Percentiles rank a stretch among this genome's conserved stretches.
phyloP scores from a whole-genome alignment of 345 rosid genomes.

The Chamaenerion angustifolium region DNA sequence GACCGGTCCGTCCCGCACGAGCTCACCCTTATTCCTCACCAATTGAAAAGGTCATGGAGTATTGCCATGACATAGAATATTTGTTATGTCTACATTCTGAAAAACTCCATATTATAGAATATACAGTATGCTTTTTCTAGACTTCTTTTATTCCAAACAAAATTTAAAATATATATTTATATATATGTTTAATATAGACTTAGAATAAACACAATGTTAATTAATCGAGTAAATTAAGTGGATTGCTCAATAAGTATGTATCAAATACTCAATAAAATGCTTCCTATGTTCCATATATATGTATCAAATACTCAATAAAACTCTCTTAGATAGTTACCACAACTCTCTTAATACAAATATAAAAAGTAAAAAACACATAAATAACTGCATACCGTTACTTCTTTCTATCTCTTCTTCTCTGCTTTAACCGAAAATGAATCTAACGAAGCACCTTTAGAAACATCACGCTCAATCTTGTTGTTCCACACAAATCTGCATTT shows the following conservation, averaged over 20 bases:
- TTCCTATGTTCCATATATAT: no score
- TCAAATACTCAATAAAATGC: neutral
- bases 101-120: neutral
- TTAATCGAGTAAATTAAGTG: neutral
- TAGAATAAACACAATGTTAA: conserved; percentile 1
- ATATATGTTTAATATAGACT: no score
- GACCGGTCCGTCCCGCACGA: no score
- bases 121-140: neutral
- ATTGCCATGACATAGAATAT: neutral
- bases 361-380: neutral
- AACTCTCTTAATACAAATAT: neutral
- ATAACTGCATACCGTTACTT: conserved; percentile 61
- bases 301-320: no score
- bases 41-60: conserved; percentile 6
- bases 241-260: neutral
- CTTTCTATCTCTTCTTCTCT: conserved; percentile 66
- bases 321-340: no score
- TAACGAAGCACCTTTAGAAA: conserved; percentile 46
- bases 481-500: conserved; percentile 77
- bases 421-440: conserved; percentile 63
- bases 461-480: conserved; percentile 86
- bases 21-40: no score
- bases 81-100: neutral
- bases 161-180: no score
- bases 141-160: no score